These are phyloP conservation scores for Blastocystis sp. DNA, from an alignment of 352 stramenopile genomes.

Conservation along the genomic window DNA sequence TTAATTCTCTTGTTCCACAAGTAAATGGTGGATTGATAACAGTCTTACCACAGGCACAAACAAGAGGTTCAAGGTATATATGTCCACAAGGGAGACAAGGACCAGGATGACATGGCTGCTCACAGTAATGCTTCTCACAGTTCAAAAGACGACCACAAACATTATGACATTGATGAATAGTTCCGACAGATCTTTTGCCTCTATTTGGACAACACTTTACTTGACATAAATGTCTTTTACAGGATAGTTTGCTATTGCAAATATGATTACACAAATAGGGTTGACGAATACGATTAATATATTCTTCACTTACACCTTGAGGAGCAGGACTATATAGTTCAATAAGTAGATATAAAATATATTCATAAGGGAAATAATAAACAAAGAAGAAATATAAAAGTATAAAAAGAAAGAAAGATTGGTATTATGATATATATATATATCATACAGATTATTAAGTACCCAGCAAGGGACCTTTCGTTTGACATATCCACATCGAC, in stretches of 20 bases:
- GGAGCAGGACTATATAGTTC: slow-evolving; percentile 4
- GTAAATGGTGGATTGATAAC: slow-evolving; percentile 13
- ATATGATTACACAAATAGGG: slow-evolving; percentile 28
- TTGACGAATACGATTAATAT: neutral
- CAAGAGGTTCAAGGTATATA: neutral
- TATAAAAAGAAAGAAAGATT: too few species aligned
- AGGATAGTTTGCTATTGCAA: slow-evolving; percentile 33
- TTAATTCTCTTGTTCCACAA: slow-evolving; percentile 3
- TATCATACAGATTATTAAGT: neutral
- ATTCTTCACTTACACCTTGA: neutral
- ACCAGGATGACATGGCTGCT: slow-evolving; percentile 34
- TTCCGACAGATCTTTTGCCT: slow-evolving; percentile 20
- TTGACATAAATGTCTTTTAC: slow-evolving; percentile 13
- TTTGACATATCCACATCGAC: slow-evolving; percentile 18
- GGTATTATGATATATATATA: too few species aligned
- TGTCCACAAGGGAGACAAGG: slow-evolving; percentile 25
- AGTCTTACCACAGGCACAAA: slow-evolving; percentile 36
- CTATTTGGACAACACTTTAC: slow-evolving; percentile 28
- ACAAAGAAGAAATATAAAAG: too few species aligned
- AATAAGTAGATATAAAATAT: too few species aligned
- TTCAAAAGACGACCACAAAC: slow-evolving; percentile 32
- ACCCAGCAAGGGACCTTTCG: slow-evolving; percentile 33
- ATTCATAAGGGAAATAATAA: too few species aligned
- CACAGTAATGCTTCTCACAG: slow-evolving; percentile 37
- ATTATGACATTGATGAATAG: slow-evolving; percentile 12